phyloP scores from a whole-genome alignment of 2,329 filamentous ascomycete genomes.

The Grosmannia huntii region DNA sequence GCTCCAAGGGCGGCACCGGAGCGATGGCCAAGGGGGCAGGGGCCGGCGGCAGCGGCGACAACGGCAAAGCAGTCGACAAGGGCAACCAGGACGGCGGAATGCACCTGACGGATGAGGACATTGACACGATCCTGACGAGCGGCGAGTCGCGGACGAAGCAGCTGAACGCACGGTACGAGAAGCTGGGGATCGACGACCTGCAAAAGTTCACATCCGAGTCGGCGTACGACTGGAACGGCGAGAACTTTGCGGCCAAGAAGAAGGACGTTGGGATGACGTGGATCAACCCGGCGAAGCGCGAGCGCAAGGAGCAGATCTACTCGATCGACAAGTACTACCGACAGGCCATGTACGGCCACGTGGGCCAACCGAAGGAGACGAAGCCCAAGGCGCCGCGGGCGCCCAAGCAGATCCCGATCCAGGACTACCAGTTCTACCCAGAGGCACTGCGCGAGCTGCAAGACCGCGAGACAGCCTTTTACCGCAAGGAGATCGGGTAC shows the following conservation, averaged over 20 bases:
- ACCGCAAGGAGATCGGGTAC: constrained; percentile 91
- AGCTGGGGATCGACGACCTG: constrained; percentile 88
- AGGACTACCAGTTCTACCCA: constrained; percentile 97
- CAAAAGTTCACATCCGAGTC: constrained; percentile 97
- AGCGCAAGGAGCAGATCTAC: constrained; percentile 95
- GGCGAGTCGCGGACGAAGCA: constrained; percentile 83
- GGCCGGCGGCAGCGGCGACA: background rate
- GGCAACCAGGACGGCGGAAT: constrained; percentile 42
- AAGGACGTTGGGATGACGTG: constrained; percentile 82
- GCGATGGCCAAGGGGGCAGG: constrained; percentile 41
- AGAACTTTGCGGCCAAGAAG: constrained; percentile 85
- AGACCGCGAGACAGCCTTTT: constrained; percentile 90
- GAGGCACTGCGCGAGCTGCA: constrained; percentile 73
- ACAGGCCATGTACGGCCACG: constrained; percentile 65
- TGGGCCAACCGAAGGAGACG: constrained; percentile 64
- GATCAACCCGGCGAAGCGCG: constrained; percentile 98
- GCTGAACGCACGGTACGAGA: constrained; percentile 89
- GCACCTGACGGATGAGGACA: constrained; percentile 73
- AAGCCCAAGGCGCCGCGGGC: constrained; percentile 94
- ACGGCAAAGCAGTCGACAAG: constrained; percentile 51
- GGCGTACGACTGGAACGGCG: constrained; percentile 97
- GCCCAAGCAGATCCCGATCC: constrained; percentile 80
- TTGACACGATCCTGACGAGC: constrained; percentile 74
- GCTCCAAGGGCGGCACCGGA: constrained; percentile 54
- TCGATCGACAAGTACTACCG: constrained; percentile 99